These are phyloP conservation scores for Piromyces finnis DNA, from an alignment of 192 early-diverging fungal genomes.

Conservation along the genomic window DNA sequence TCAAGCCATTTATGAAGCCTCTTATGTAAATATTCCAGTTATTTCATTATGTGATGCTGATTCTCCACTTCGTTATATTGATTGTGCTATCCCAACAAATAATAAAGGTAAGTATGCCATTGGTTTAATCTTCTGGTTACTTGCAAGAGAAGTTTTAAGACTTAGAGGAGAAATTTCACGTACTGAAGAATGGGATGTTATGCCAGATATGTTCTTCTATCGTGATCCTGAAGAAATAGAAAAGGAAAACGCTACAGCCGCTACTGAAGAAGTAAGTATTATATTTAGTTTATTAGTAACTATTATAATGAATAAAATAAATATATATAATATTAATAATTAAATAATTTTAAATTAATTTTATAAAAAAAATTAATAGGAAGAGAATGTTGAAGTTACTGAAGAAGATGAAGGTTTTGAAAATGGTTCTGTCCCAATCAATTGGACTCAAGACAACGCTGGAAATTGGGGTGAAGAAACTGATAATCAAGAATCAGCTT, in stretches of 20 bases:
- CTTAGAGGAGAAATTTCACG: slow-evolving; percentile 84
- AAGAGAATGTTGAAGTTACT: not conserved
- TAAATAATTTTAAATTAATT: no score
- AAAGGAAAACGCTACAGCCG: slow-evolving; percentile 22
- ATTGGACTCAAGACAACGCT: not conserved
- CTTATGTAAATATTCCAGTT: slow-evolving; percentile 99
- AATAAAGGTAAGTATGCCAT: slow-evolving; percentile 98
- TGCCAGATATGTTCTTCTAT: slow-evolving; percentile 99
- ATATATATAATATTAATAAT: no score
- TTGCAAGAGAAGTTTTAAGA: slow-evolving; percentile 96
- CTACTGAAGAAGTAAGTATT: slow-evolving; percentile 1
- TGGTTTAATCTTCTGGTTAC: slow-evolving; percentile 92
- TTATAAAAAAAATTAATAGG: not conserved
- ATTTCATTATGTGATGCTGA: slow-evolving; percentile 98
- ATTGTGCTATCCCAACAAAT: slow-evolving; percentile 98
- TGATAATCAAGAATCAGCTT: not conserved
- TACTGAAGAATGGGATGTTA: slow-evolving; percentile 76
- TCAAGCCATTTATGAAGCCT: slow-evolving; percentile 97
- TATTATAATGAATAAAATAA: no score
- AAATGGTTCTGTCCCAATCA: not conserved
- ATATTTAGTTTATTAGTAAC: no score
- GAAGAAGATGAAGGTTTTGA: not conserved
- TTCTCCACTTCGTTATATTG: slow-evolving; percentile 80
- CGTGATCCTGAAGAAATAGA: slow-evolving; percentile 78
- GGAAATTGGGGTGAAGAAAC: not conserved